Base-by-base conservation (phyloP, 164 flowering plant species). In the Piper betle region DNA sequence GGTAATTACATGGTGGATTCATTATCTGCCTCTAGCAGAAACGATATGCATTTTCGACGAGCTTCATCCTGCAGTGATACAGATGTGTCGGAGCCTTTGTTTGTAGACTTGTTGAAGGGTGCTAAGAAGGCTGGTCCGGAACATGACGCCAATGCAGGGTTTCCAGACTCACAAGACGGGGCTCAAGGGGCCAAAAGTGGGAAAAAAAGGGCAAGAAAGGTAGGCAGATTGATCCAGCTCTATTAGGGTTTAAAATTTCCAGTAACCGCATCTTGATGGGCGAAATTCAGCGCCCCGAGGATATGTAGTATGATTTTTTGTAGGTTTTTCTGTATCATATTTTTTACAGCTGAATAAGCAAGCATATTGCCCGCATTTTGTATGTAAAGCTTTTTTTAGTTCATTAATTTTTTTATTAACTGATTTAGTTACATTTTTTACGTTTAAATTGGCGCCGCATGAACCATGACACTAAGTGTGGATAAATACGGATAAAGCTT, bases 191-290 rank as follows among this genome's bases (percentile, higher is more conserved):
- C 77, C 1, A 64, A 69, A 61, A 67, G 75, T 66, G 84, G 79
- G 52, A 88, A 84, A 68, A 87, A 82, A 87, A 85, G 64, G 96
- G 86, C 48, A 85, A 87, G 76, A 87, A 85, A 71, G 96, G 91
- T 56, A 82, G 80, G 72, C 91, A 84, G 61, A 84, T 85, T 18
- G 91, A 87, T 73, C 91, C 91, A 0, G 78, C 89, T 20, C 82
- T 87, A 57, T 85, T 87, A 13, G 96, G 96, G 20, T 87, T 87
- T 71, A 87, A 85, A 72, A 87, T 87, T 9, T 73, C 91, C 6
- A 85, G 96, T 73, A 87, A 84, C 52, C 83, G 96, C 54, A 64
- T 64, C 60, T 76, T 87, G 91, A 87, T 85, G 96, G 96, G 91
- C 39, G 96, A 87, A 68, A 87, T 87, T 25, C 89, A 84, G 57